phyloP scores from a whole-genome alignment of 2,329 filamentous ascomycete species.

The Calonectria fujianensis region DNA sequence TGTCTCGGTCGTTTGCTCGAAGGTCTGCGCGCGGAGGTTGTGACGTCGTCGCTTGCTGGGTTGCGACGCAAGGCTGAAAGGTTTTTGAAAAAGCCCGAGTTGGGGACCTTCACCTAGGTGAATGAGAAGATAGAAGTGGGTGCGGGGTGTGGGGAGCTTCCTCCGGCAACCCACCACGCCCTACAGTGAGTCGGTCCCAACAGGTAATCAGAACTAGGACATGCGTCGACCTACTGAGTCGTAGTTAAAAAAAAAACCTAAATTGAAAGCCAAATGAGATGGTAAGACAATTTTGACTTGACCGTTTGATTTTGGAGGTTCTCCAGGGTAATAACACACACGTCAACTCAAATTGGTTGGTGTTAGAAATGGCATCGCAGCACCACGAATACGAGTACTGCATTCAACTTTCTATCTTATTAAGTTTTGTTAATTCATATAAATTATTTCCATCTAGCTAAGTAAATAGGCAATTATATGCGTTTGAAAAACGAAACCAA shows the following conservation, averaged over 20 bases:
- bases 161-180: background rate
- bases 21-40: slow-evolving; percentile 3
- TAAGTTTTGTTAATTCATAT: background rate
- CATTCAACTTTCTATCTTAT: background rate
- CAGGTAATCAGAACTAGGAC: background rate
- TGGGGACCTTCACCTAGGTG: slow-evolving; percentile 56
- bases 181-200: background rate
- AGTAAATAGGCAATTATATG: too few relatives aligned
- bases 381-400: background rate
- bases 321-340: background rate
- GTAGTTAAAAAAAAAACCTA: background rate
- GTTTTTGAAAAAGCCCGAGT: slow-evolving; percentile 53
- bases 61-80: slow-evolving; percentile 44
- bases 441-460: too few relatives aligned
- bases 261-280: background rate
- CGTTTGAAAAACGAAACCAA: background rate
- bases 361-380: background rate
- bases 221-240: background rate
- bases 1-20: background rate
- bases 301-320: background rate
- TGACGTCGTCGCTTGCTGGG: slow-evolving; percentile 28
- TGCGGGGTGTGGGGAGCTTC: slow-evolving; percentile 51
- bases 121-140: slow-evolving; percentile 58
- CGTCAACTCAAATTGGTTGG: too few relatives aligned
- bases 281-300: too few relatives aligned